Conservation (phyloP, 306 rosid species). For the Betula pendula region DNA sequence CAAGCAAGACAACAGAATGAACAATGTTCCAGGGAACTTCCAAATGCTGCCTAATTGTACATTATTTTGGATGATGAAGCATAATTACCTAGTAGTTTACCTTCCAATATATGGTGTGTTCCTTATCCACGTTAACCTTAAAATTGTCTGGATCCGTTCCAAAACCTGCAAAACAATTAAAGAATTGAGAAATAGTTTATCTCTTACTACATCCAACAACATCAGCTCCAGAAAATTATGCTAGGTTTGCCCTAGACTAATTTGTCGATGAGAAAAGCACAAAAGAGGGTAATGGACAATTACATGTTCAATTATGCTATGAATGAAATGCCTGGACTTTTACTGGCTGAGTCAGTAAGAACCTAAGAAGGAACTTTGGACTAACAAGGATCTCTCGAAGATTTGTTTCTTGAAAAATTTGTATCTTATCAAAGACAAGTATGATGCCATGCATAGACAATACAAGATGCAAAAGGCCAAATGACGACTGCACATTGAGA, state of each 20-base stretch:
- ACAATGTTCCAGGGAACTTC: slow-evolving; percentile 12
- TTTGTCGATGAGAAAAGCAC: background rate
- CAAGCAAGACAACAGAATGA: slow-evolving; percentile 5
- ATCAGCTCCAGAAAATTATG: background rate
- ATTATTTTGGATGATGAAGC: background rate
- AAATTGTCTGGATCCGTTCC: slow-evolving; percentile 50
- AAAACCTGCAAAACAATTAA: slow-evolving; percentile 56
- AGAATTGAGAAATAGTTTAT: background rate
- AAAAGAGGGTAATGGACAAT: background rate
- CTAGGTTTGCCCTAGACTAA: slow-evolving; percentile 6
- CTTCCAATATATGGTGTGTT: slow-evolving; percentile 71
- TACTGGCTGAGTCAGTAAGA: background rate
- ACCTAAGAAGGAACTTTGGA: background rate
- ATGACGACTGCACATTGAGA: background rate
- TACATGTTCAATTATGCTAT: background rate
- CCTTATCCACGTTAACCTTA: slow-evolving; percentile 86
- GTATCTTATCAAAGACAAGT: background rate
- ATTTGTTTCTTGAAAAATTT: background rate
- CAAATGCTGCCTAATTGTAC: slow-evolving; percentile 17
- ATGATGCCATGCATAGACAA: background rate
- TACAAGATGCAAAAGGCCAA: background rate
- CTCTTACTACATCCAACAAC: background rate
- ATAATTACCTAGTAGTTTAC: slow-evolving; percentile 36
- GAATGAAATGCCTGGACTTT: background rate
- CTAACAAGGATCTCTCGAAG: background rate